phyloP scores from a whole-genome alignment of 352 stramenopile species.

The Phytophthora brassicae region DNA sequence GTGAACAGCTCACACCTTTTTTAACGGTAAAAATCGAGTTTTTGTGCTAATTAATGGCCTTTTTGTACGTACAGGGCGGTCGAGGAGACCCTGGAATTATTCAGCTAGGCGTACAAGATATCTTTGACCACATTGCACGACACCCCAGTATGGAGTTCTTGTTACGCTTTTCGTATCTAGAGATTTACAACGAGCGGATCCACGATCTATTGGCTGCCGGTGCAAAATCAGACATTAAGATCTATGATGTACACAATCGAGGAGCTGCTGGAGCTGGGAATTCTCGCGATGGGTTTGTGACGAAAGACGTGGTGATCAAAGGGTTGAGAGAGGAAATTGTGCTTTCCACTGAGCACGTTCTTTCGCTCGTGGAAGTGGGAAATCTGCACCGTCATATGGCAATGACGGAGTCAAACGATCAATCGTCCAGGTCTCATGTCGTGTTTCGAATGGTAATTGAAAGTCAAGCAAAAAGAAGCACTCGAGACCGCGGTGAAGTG shows the following conservation, averaged over 20 bases:
- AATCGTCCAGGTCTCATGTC: slow-evolving; percentile 77
- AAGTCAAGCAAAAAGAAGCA: slow-evolving; percentile 57
- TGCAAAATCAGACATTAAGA: slow-evolving; percentile 70
- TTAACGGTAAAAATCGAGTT: slow-evolving; percentile 17
- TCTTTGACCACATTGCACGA: slow-evolving; percentile 80
- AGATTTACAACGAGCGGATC: slow-evolving; percentile 99
- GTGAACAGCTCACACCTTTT: slow-evolving; percentile 3
- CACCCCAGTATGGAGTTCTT: slow-evolving; percentile 65
- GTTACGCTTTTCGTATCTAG: slow-evolving; percentile 93
- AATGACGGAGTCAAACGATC: slow-evolving; percentile 73
- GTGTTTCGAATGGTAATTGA: slow-evolving; percentile 83
- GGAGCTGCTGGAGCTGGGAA: slow-evolving; percentile 22
- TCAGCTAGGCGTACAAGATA: slow-evolving; percentile 82
- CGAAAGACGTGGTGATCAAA: slow-evolving; percentile 87
- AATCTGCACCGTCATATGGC: slow-evolving; percentile 78
- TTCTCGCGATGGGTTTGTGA: slow-evolving; percentile 32
- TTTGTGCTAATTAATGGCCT: slow-evolving; percentile 25
- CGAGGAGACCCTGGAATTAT: slow-evolving; percentile 78
- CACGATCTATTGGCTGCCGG: slow-evolving; percentile 93
- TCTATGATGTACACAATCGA: slow-evolving; percentile 67
- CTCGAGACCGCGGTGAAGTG: slow-evolving; percentile 25
- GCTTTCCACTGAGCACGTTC: slow-evolving; percentile 72
- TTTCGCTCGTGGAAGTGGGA: slow-evolving; percentile 85
- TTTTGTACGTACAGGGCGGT: slow-evolving; percentile 28
- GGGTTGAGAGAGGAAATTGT: slow-evolving; percentile 84